Evolutionary conservation across 257 asterid species (phyloP), one percentile per base, ranked within the genome.

Genomic region (Linderniella brevidens): DNA sequence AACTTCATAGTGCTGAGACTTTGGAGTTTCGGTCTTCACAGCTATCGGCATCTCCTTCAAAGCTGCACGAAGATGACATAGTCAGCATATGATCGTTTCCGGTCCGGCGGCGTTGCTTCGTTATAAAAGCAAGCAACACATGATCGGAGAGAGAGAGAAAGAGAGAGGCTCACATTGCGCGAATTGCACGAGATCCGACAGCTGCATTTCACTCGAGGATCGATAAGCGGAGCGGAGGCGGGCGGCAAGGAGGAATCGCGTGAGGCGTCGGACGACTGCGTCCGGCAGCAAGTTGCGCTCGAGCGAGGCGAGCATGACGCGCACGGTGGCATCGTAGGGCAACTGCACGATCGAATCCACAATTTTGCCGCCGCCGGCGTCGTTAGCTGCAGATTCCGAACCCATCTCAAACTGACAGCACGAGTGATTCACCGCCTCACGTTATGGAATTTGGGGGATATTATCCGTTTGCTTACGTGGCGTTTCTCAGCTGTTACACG

Each of bases 251-350:
- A 83, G 90, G 51, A 80, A 62, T 8, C 92, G 76, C 15, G 84
- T 80, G 68, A 87, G 78, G 56, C 86, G 76, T 61, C 93, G 82
- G 1, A 83, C 65, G 50, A 87, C 74, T 40, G 69, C 73, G 65
- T 87, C 97, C 0, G 97, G 97, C 42, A 87, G 68, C 62, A 87
- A 58, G 48, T 87, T 83, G 37, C 88, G 83, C 68, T 87, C 92
- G 46, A 80, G 75, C 9, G 81, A 77, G 20, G 76, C 68, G 37
- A 83, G 72, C 93, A 78, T 75, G 45, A 87, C 51, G 29, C 77
- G 75, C n/a, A 83, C 93, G 5, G 78, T 68, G 1, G 78, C 81
- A 19, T 58, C 74, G 65, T 83, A 83, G 0, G 93, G 95, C n/a
- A 60, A 60, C 58, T 61, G 73, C 55, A 66, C 61, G 0, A 82